Evolutionary conservation across 2,329 filamentous ascomycete species (phyloP).

Genomic region (Paecilomyces variotii): DNA sequence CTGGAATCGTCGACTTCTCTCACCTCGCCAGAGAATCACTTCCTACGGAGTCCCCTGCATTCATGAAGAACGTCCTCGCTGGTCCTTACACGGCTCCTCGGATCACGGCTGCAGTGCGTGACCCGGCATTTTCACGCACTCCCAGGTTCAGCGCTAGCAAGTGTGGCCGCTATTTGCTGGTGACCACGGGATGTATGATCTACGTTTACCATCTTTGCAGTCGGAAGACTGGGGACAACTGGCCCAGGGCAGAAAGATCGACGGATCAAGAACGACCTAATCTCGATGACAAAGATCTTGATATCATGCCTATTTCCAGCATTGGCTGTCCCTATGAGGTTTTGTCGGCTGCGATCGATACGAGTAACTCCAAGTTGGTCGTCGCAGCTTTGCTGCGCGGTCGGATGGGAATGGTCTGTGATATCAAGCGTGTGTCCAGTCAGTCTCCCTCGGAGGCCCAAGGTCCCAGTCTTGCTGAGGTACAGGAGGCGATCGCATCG

Average conservation of each 20-base stretch:
- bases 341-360: slow-evolving; percentile 56
- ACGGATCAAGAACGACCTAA: slow-evolving; percentile 6
- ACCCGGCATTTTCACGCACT: slow-evolving; percentile 6
- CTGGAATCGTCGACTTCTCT: slow-evolving; percentile 24
- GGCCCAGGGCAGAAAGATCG: background rate
- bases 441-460: slow-evolving; percentile 9
- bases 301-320: slow-evolving; percentile 41
- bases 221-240: slow-evolving; percentile 6
- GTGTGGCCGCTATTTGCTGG: slow-evolving; percentile 52
- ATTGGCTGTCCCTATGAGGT: slow-evolving; percentile 52
- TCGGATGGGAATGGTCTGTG: slow-evolving; percentile 54
- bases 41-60: slow-evolving; percentile 6
- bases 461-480: background rate
- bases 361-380: slow-evolving; percentile 46
- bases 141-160: slow-evolving; percentile 47
- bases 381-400: slow-evolving; percentile 54
- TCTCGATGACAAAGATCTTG: slow-evolving; percentile 21
- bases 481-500: slow-evolving; percentile 4
- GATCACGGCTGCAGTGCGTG: slow-evolving; percentile 17
- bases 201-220: slow-evolving; percentile 46
- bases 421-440: slow-evolving; percentile 32
- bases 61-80: slow-evolving; percentile 8
- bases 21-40: slow-evolving; percentile 12
- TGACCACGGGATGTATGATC: slow-evolving; percentile 46
- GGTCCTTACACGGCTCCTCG: slow-evolving; percentile 3